phyloP scores from a whole-genome alignment of 2,329 filamentous ascomycete species.

The Pseudomassariella vexata region DNA sequence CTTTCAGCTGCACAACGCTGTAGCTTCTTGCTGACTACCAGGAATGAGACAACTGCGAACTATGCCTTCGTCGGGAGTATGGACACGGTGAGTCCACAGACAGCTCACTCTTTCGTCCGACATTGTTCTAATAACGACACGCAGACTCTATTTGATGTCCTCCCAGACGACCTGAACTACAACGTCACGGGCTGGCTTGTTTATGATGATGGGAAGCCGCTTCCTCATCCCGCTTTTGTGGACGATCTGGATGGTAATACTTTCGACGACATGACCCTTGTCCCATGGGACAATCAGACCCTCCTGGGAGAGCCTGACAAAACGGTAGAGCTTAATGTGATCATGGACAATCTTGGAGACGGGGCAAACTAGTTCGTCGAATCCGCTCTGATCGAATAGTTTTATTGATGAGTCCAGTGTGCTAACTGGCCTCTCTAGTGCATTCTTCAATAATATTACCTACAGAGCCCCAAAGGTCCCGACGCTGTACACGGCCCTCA shows the following conservation, averaged over 20 bases:
- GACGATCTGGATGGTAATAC: constrained; percentile 50
- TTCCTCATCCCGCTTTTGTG: constrained; percentile 47
- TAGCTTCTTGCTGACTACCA: constrained; percentile 57
- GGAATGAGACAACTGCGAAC: constrained; percentile 55
- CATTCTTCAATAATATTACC: constrained; percentile 72
- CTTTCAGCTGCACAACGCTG: constrained; percentile 62
- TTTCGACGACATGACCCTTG: constrained; percentile 68
- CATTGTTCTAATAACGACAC: constrained; percentile 14
- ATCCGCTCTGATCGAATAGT: too few species aligned
- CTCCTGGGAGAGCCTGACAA: constrained; percentile 58
- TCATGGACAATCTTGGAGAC: constrained; percentile 62
- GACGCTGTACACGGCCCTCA: constrained; percentile 70
- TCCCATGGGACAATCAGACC: constrained; percentile 60
- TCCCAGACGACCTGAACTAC: constrained; percentile 64
- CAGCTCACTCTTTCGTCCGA: background rate
- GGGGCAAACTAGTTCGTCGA: constrained; percentile 58
- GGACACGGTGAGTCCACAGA: constrained; percentile 48
- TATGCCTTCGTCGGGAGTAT: constrained; percentile 65
- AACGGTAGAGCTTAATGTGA: constrained; percentile 55
- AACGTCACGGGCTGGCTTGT: constrained; percentile 62
- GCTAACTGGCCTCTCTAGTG: constrained; percentile 19
- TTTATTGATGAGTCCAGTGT: constrained; percentile 49
- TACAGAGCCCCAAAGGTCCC: constrained; percentile 73
- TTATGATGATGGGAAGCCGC: constrained; percentile 41
- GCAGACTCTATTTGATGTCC: constrained; percentile 60